Percentiles rank a stretch among this genome's conserved stretches.
Evolutionary conservation across 345 rosid species (phyloP).

Genomic region (Gossypium raimondii): DNA sequence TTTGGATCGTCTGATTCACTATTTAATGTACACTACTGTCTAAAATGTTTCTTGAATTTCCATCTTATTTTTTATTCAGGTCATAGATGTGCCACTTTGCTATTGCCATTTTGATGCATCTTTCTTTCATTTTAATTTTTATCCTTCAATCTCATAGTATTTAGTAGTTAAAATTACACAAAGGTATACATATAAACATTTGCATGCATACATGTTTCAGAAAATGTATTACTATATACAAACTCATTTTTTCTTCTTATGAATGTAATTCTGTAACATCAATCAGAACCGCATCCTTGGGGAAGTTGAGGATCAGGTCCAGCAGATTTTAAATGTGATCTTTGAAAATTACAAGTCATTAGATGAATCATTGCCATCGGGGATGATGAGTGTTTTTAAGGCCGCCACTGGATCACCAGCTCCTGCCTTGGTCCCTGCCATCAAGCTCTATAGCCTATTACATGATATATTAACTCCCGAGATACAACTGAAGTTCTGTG

Average conservation of each 20-base stretch:
- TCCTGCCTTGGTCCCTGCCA: conserved; percentile 77
- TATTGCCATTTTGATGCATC: neutral
- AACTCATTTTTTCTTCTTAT: neutral
- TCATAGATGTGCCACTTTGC: neutral
- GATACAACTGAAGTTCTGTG: conserved; percentile 72
- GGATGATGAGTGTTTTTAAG: conserved; percentile 67
- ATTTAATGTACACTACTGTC: neutral
- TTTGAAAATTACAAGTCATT: conserved; percentile 93
- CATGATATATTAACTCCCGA: conserved; percentile 84
- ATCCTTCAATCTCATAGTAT: neutral
- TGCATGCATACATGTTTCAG: neutral
- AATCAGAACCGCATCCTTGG: conserved; percentile 84
- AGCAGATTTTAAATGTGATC: conserved; percentile 61
- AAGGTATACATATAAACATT: neutral
- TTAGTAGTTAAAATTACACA: neutral
- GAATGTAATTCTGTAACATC: conserved; percentile 13
- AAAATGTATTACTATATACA: neutral
- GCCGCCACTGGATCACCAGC: conserved; percentile 76
- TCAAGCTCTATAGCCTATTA: conserved; percentile 77
- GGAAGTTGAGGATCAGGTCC: conserved; percentile 80
- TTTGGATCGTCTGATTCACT: neutral
- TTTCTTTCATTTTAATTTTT: neutral
- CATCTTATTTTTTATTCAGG: neutral
- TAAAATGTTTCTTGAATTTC: neutral
- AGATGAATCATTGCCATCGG: conserved; percentile 62